phyloP scores from a whole-genome alignment of 345 rosid species.

The Brassica juncea region DNA sequence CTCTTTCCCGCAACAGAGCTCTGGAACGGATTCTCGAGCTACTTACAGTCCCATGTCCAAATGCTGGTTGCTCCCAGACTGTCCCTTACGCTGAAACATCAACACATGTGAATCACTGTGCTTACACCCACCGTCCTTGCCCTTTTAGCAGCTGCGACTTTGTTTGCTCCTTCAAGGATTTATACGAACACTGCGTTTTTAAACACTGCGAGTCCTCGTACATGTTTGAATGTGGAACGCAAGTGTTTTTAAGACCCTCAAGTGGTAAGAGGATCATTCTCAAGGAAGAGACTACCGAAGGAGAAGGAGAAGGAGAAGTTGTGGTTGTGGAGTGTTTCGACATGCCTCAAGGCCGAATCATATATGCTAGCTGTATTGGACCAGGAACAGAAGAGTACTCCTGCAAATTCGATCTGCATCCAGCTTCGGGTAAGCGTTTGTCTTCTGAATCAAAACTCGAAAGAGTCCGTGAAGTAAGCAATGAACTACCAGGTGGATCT shows the following conservation, averaged over 20 bases:
- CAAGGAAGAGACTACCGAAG: background rate
- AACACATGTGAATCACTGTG: background rate
- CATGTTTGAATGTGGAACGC: background rate
- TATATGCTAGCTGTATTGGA: background rate
- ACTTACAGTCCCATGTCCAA: background rate
- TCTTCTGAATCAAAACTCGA: background rate
- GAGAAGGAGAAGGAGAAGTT: background rate
- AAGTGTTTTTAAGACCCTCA: background rate
- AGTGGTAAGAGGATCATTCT: background rate
- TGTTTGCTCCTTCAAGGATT: background rate
- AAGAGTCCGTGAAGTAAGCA: background rate
- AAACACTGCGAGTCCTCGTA: background rate
- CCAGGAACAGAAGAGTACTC: background rate
- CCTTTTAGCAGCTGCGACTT: background rate
- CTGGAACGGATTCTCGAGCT: background rate
- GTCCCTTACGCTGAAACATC: background rate
- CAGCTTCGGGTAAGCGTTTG: background rate
- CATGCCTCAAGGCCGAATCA: background rate
- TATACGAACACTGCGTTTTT: background rate
- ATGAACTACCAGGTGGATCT: background rate
- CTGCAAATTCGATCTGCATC: background rate
- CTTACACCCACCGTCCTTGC: background rate
- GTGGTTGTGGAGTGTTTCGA: conserved; percentile 13
- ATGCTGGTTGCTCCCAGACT: background rate
- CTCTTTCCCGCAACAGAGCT: background rate